Evolutionary conservation across 208 protist genomes (phyloP).

Genomic region (Leishmania braziliensis): DNA sequence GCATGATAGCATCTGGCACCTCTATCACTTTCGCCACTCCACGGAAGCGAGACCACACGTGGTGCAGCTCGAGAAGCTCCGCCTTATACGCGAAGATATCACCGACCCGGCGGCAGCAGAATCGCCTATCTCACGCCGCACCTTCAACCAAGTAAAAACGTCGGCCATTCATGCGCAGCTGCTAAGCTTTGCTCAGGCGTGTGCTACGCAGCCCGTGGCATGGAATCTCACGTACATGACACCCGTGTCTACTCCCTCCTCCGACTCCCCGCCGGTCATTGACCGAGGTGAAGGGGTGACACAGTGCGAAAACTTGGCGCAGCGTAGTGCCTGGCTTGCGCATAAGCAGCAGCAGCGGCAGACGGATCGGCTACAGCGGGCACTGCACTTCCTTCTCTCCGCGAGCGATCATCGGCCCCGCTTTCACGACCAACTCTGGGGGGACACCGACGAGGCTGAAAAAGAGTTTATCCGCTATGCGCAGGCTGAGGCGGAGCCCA

Average conservation of each 20-base stretch:
- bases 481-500: too few species aligned
- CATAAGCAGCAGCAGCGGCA: constrained; percentile 18
- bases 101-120: neutral
- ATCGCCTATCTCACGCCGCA: neutral
- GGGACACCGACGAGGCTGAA: constrained; percentile 21
- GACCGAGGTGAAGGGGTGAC: neutral
- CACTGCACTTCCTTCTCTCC: constrained; percentile 35
- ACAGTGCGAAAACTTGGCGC: neutral
- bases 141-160: neutral
- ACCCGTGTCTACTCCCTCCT: neutral
- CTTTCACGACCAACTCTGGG: constrained; percentile 28
- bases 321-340: neutral
- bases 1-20: constrained; percentile 11
- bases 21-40: constrained; percentile 32
- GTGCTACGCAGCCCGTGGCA: constrained; percentile 13
- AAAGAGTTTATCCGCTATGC: neutral
- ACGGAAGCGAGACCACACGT: constrained; percentile 18
- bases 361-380: constrained; percentile 22
- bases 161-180: constrained; percentile 1
- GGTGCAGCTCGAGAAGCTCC: constrained; percentile 27
- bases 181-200: constrained; percentile 24
- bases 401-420: constrained; percentile 2
- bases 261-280: neutral
- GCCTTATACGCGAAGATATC: constrained; percentile 11
- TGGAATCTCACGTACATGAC: constrained; percentile 21